Base-by-base conservation (phyloP, 2,329 filamentous ascomycete species). In the Fusarium sp. region DNA sequence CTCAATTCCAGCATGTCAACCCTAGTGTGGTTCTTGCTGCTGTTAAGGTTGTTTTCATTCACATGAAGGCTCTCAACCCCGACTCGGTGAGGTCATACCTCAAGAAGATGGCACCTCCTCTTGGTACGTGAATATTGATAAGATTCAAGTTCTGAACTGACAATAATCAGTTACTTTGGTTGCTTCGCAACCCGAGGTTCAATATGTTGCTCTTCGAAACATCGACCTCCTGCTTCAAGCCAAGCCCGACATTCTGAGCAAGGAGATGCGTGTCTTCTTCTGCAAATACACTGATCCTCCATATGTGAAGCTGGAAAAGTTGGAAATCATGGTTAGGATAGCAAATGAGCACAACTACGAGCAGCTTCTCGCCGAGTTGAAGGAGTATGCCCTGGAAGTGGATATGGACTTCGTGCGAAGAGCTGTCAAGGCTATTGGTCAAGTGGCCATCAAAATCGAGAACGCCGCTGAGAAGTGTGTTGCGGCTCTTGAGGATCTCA, bases 281-380 rank as follows among this genome's bases (percentile, higher is more conserved):
- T 99, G 96, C 90, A 99, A 99, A 83, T 99, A 99, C 84, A 98
- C 98, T 78, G 96, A 99, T 74, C 95, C 96, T 3, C 94, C 94
- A 23, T 99, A 99, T 79, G 90, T 99, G 75, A 99, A 99, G 81
- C 89, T 99, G 64, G 92, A 97, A 78, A 99, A 99, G 79, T 88
- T 99, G 51, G 96, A 99, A 79, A 98, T 98, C 69, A 98, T 99
- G 96, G 95, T 99, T 49, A 91, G 96, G 80, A 98, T 99, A 89
- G 93, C 95, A 66, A 98, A 98, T 82, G 94, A 98, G 74, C 92
- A 91, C 78, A 99, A 98, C 78, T 95, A 95, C 64, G 96, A 99
- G 77, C 96, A 98, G 78, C 86, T 99, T 27, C 85, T 99, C 18
- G 92, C 94, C 13, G 96, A 99, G 80, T 80, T 99, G 77, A 98